Base-by-base conservation (phyloP, 2,329 filamentous ascomycete species). In the Ophiosphaerella narmari region DNA sequence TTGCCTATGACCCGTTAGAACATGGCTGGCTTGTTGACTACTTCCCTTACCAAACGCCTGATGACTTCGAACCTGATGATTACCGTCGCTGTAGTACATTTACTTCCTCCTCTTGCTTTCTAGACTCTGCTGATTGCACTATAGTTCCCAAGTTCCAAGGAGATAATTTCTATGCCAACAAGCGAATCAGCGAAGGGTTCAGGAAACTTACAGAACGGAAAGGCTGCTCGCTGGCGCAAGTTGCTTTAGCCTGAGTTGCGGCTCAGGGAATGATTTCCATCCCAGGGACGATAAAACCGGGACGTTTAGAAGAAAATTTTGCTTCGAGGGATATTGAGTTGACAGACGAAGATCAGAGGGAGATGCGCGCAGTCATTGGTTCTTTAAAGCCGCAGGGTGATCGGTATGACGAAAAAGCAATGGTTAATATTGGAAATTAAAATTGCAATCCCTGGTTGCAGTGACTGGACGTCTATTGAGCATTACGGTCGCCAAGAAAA, bases 171-270 rank as follows among this genome's bases (percentile, higher is more conserved):
- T 59, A 63, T 43, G 59, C 59, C 42, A 73, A 74, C 47, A 50
- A 63, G 32, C 51, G 58, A 7, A 59, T 72, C 12, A 65, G 72
- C 1, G 57, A 66, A 14, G 42, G 59, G 23, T 50, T 72, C 5
- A 57, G 59, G 46, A 55, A 54, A 35, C 29, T 73, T 6, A 69
- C 70, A 2, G 36, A 46, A 18, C 53, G 58, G 49, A 86, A 86
- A 67, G 77, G 74, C 1, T 78, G 74, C 46, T 85, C 85, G 0
- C 59, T 81, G 0, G 76, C 77, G 0, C 86, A 89, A 65, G 65
- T 89, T 32, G 79, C 82, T 0, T 46, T 72, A 2, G 68, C 67
- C 1, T 73, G 68, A 67, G 52, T 72, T 3, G 40, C 62, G 29
- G 39, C 52, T 3, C 70, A 72, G 41, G 65, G 76, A 2, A 67